These are phyloP conservation scores for Rhizopogon rudus DNA, from an alignment of 768 basidiomycete genomes.

Conservation along the genomic window DNA sequence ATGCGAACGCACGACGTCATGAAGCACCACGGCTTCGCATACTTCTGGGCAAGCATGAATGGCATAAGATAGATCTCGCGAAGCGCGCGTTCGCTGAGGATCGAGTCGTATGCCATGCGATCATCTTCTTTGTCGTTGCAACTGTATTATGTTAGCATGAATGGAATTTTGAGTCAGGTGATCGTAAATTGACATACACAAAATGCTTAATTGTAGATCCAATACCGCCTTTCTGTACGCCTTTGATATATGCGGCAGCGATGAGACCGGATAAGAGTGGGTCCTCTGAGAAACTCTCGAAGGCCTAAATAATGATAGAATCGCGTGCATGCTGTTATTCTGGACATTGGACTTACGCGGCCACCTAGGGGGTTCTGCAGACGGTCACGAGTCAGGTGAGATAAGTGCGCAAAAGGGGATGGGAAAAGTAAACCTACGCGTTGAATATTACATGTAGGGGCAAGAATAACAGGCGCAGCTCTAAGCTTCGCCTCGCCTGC, in stretches of 20 bases:
- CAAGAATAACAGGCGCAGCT: slow-evolving; percentile 65
- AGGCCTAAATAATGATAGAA: slow-evolving; percentile 39
- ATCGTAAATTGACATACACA: slow-evolving; percentile 38
- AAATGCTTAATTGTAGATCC: slow-evolving; percentile 81
- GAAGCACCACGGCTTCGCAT: slow-evolving; percentile 46
- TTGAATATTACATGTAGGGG: slow-evolving; percentile 83
- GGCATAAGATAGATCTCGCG: slow-evolving; percentile 59
- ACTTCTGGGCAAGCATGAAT: slow-evolving; percentile 54
- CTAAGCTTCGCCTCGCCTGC: slow-evolving; percentile 69
- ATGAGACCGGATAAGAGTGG: slow-evolving; percentile 68
- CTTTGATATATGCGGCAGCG: slow-evolving; percentile 69
- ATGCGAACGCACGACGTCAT: slow-evolving; percentile 55
- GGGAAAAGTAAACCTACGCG: slow-evolving; percentile 38
- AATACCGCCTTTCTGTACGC: slow-evolving; percentile 72
- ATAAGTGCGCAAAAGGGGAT: background rate
- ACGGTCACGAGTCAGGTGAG: background rate
- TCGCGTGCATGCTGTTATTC: background rate
- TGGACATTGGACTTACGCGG: slow-evolving; percentile 35
- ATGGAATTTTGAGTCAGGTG: background rate
- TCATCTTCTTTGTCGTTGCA: slow-evolving; percentile 84
- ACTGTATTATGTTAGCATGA: slow-evolving; percentile 23
- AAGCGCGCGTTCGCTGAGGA: slow-evolving; percentile 46
- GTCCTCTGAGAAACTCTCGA: slow-evolving; percentile 79
- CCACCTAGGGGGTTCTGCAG: slow-evolving; percentile 66
- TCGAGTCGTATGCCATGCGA: slow-evolving; percentile 53